These are phyloP conservation scores for Apiospora kogelbergensis DNA, from an alignment of 2,329 filamentous ascomycete species.

Conservation along the genomic window DNA sequence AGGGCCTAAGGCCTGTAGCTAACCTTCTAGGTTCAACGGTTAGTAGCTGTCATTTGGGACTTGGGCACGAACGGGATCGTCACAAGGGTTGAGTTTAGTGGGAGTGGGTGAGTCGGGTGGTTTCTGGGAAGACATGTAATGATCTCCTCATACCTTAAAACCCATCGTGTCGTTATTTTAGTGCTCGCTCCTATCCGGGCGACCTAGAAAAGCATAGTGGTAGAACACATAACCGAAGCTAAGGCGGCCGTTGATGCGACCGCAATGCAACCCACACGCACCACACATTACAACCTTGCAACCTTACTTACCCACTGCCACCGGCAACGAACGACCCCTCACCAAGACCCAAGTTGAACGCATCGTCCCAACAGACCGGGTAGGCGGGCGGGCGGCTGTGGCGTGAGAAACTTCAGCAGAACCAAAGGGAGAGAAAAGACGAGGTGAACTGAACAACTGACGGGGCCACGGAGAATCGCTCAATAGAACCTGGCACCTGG, in stretches of 20 bases:
- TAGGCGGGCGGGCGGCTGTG: neutral
- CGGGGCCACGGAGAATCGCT: neutral
- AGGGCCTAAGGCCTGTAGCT: neutral
- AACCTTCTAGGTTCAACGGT: neutral
- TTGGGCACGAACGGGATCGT: neutral
- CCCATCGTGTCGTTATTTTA: neutral
- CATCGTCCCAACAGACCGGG: neutral
- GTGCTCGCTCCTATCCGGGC: conserved; percentile 1
- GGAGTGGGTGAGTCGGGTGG: neutral
- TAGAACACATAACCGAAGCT: neutral
- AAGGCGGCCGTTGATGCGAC: conserved; percentile 2
- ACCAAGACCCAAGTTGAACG: neutral
- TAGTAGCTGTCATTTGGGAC: neutral
- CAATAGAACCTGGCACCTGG: neutral
- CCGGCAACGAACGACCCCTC: neutral
- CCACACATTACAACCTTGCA: neutral
- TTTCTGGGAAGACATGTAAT: neutral
- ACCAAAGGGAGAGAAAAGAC: neutral
- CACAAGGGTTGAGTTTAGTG: neutral
- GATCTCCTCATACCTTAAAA: neutral
- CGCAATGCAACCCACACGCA: conserved; percentile 2
- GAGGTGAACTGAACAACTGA: too few relatives aligned
- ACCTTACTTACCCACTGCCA: too few relatives aligned
- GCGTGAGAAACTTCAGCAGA: neutral
- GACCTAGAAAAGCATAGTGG: neutral